A percentile compares a stretch with the other conserved stretches of the same genome.
phyloP scores from a whole-genome alignment of 192 early-diverging fungal genomes.

The Radiomyces spectabilis region DNA sequence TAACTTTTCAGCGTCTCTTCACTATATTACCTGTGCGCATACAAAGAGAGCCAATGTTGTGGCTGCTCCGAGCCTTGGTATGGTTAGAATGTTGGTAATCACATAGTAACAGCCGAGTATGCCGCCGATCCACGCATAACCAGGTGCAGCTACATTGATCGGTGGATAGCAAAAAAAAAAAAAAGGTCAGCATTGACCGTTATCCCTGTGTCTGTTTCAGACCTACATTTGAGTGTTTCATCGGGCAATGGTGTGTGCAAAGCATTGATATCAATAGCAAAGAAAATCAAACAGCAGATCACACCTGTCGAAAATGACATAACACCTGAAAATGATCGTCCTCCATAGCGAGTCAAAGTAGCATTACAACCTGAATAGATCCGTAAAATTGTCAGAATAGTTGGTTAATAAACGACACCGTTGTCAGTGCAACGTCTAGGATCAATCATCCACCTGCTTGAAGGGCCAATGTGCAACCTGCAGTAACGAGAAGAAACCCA shows the following conservation, averaged over 20 bases:
- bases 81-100: slow-evolving; percentile 38
- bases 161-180: neutral
- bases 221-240: slow-evolving; percentile 2
- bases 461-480: too few species aligned
- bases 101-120: slow-evolving; percentile 42
- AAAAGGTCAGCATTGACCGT: neutral
- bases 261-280: slow-evolving; percentile 9
- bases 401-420: slow-evolving; percentile 1
- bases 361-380: slow-evolving; percentile 15
- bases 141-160: slow-evolving; percentile 27
- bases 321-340: slow-evolving; percentile 18
- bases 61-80: slow-evolving; percentile 43
- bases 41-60: slow-evolving; percentile 26
- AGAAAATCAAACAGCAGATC: slow-evolving; percentile 14
- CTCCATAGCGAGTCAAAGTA: slow-evolving; percentile 12
- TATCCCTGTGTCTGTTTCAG: neutral
- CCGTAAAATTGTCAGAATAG: neutral
- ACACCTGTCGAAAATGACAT: slow-evolving; percentile 10
- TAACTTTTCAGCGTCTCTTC: too few species aligned
- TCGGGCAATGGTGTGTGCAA: slow-evolving; percentile 11
- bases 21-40: neutral
- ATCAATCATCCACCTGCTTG: too few species aligned
- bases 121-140: slow-evolving; percentile 40
- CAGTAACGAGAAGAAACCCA: too few species aligned
- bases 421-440: too few species aligned